Base-by-base conservation (phyloP, 306 rosid species). In the Cajanus cajan region DNA sequence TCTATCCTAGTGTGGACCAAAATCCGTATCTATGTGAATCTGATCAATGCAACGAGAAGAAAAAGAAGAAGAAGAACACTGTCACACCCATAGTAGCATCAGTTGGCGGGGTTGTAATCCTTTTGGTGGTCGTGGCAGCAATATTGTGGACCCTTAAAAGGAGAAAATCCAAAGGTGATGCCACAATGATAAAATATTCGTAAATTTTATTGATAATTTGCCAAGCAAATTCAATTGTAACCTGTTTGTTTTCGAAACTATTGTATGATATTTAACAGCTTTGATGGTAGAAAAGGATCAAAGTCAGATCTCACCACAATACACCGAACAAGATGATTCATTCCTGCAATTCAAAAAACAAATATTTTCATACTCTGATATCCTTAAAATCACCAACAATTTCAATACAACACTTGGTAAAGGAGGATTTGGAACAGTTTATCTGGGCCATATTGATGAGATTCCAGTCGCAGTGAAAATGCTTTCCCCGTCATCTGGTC, bases 391-490 rank as follows among this genome's bases (percentile, higher is more conserved):
- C 37, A 90, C 94, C 54, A 82, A 82, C 78, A 84, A 87, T 58
- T 80, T 82, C 48, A 66, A 45, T 24, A 82, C 31, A 14, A 11
- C 65, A 59, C 31, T 87, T 1, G 89, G 87, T 4, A 81, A 74
- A 34, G 88, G 89, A 52, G 88, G 90, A 34, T 89, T 83, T 28
- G 87, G 91, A 65, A 65, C 77, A 28, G 88, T 87, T 57, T 87
- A 78, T 59, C 31, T 72, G 21, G 90, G 88, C 18, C 66, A 55
- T 36, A 11, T 84, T 2, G 83, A 77, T 55, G 76, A 71, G 14
- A 64, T 71, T 75, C 80, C 77, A 61, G 91, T 90, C 31, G 92
- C 92, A 10, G 80, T 87, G 14, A 90, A 90, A 79, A 76, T 86
- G 83, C 88, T 90, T 39, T 85, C 89, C 3, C 59, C 74, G 9